Evolutionary conservation across 148 eudicot species (phyloP).

Genomic region (Amaranthus hypochondriacus): DNA sequence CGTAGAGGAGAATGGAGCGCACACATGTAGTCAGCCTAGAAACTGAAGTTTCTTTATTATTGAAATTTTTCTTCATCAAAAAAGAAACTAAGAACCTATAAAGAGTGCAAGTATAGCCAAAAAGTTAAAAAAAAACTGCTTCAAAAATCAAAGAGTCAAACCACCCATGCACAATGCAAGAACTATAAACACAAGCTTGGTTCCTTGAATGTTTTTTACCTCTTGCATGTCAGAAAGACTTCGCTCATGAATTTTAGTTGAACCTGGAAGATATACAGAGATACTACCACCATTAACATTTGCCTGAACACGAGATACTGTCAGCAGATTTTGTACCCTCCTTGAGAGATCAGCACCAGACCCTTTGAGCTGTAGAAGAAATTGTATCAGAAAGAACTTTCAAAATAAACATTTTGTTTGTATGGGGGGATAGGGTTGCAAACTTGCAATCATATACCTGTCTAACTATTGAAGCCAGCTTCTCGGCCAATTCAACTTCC

Average conservation of each 20-base stretch:
- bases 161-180: not conserved
- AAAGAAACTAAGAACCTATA: not conserved
- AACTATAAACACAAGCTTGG: not conserved
- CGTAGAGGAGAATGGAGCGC: not conserved
- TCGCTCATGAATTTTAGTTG: conserved; percentile 83
- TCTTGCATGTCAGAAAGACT: conserved; percentile 92
- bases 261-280: conserved; percentile 71
- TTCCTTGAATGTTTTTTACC: conserved; percentile 37
- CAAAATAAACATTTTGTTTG: not conserved
- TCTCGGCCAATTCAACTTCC: conserved; percentile 91
- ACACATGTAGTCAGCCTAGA: too few species aligned
- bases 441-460: conserved; percentile 45
- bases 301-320: conserved; percentile 74
- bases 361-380: conserved; percentile 71
- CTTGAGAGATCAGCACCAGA: conserved; percentile 96
- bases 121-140: not conserved
- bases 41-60: too few species aligned
- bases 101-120: not conserved
- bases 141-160: not conserved
- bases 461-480: conserved; percentile 67
- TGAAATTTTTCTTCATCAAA: too few species aligned
- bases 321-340: conserved; percentile 91
- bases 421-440: not conserved
- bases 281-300: conserved; percentile 56
- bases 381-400: conserved; percentile 27